Percentiles rank a stretch among this genome's conserved stretches.
Evolutionary conservation across 805 yeast genomes (phyloP).

Genomic region (Ogataea paraovalis): DNA sequence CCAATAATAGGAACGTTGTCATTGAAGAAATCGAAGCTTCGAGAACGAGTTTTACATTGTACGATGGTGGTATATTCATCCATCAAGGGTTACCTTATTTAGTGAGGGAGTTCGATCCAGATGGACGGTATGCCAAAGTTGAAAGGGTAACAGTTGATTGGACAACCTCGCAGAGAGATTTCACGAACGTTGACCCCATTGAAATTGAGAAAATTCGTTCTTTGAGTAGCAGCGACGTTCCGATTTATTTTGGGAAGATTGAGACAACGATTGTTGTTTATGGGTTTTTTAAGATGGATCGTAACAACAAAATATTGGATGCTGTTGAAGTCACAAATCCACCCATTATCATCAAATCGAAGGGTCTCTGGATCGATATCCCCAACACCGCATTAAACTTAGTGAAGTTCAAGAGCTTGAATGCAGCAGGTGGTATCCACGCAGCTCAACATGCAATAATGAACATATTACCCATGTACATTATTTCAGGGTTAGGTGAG

Average conservation of each 20-base stretch:
- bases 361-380: slow-evolving; percentile 91
- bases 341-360: slow-evolving; percentile 62
- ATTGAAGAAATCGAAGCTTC: slow-evolving; percentile 88
- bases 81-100: slow-evolving; percentile 92
- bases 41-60: slow-evolving; percentile 83
- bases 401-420: slow-evolving; percentile 54
- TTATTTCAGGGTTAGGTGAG: slow-evolving; percentile 73
- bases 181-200: slow-evolving; percentile 85
- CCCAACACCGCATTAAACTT: slow-evolving; percentile 61
- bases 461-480: slow-evolving; percentile 69
- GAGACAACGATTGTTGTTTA: slow-evolving; percentile 73
- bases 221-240: slow-evolving; percentile 45
- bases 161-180: slow-evolving; percentile 89
- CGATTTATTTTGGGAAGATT: slow-evolving; percentile 74
- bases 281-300: slow-evolving; percentile 87
- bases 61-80: slow-evolving; percentile 87
- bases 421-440: slow-evolving; percentile 89
- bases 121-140: slow-evolving; percentile 78
- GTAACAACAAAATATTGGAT: slow-evolving; percentile 75
- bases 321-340: slow-evolving; percentile 91
- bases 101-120: slow-evolving; percentile 78
- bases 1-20: slow-evolving; percentile 68
- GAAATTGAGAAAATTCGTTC: slow-evolving; percentile 64
- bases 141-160: slow-evolving; percentile 90
- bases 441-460: slow-evolving; percentile 92